A percentile compares a stretch with the other conserved stretches of the same genome.
phyloP scores from a whole-genome alignment of 108 stramenopile species.

The Stephanodiscus minutulus region DNA sequence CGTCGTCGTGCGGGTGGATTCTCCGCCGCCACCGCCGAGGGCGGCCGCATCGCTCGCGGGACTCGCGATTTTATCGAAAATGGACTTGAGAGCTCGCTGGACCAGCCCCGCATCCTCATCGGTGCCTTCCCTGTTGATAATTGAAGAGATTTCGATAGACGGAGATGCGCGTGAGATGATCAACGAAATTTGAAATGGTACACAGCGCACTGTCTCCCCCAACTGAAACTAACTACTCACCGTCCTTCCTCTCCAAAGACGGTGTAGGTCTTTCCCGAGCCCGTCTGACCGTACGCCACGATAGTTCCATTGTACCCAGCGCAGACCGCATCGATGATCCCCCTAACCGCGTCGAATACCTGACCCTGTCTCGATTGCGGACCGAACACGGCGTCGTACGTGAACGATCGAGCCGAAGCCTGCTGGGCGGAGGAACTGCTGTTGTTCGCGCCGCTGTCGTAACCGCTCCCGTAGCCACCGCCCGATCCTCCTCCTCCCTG shows the following conservation, averaged over 20 bases:
- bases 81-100: conserved; percentile 49
- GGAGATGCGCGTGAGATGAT: not conserved
- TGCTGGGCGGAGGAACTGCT: not conserved
- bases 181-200: not conserved
- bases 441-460: conserved; percentile 13
- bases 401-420: conserved; percentile 18
- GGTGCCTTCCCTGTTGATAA: conserved; percentile 18
- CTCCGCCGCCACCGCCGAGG: conserved; percentile 9
- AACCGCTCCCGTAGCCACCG: conserved; percentile 13
- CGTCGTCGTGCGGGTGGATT: conserved; percentile 36
- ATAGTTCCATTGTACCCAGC: conserved; percentile 54
- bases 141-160: not conserved
- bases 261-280: conserved; percentile 51
- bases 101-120: conserved; percentile 39
- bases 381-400: conserved; percentile 51
- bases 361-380: conserved; percentile 28
- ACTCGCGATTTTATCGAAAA: conserved; percentile 39
- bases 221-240: conserved; percentile 23
- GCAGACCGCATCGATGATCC: conserved; percentile 46
- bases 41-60: not conserved
- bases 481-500: not conserved
- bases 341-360: conserved; percentile 38
- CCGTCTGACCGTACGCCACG: conserved; percentile 53
- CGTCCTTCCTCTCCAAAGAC: conserved; percentile 41
- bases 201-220: too few relatives aligned